phyloP scores from a whole-genome alignment of 257 asterid species.

The Solanum neorickii region DNA sequence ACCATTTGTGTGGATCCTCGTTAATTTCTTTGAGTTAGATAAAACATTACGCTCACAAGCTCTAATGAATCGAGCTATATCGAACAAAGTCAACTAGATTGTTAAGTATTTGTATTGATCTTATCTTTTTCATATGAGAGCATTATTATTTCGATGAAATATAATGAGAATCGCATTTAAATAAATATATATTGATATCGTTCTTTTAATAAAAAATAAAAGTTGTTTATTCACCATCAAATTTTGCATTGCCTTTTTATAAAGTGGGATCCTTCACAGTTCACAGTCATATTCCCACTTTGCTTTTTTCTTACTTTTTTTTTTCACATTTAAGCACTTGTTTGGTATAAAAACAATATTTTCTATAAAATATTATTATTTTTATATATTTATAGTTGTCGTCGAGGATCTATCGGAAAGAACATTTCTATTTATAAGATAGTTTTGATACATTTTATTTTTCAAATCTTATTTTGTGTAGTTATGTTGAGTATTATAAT shows the following conservation, averaged over 20 bases:
- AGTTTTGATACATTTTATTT: too few species aligned
- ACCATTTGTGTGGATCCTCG: neutral
- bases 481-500: too few species aligned
- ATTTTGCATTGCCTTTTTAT: constrained; percentile 1
- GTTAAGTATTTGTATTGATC: neutral
- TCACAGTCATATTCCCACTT: neutral
- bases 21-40: neutral
- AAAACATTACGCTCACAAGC: neutral
- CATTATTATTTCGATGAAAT: too few species aligned
- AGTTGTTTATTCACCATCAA: neutral
- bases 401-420: neutral
- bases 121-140: too few species aligned
- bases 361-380: neutral
- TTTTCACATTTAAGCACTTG: neutral
- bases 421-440: too few species aligned
- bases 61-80: neutral
- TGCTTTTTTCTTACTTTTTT: neutral
- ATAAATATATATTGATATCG: too few species aligned
- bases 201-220: too few species aligned
- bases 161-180: too few species aligned
- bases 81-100: too few species aligned
- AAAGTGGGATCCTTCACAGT: constrained; percentile 7
- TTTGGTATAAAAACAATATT: neutral
- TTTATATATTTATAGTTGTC: neutral
- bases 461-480: too few species aligned